These are phyloP conservation scores for Ascoidea tarda DNA, from an alignment of 805 yeast genomes.

Conservation along the genomic window DNA sequence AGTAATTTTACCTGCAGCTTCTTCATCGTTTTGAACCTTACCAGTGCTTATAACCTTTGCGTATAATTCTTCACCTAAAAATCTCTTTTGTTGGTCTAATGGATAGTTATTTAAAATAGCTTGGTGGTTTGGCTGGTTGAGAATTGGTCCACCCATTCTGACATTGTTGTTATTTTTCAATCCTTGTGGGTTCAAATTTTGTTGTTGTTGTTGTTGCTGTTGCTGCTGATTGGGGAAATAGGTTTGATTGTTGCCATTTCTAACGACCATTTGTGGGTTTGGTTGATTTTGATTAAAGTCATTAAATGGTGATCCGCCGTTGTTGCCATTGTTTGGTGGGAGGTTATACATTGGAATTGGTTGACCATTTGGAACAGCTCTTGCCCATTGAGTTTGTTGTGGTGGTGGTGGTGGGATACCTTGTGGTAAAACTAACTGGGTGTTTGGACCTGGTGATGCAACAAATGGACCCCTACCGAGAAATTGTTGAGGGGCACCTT, in stretches of 20 bases:
- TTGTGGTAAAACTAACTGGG: slow-evolving; percentile 58
- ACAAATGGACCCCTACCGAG: slow-evolving; percentile 37
- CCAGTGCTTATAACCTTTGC: slow-evolving; percentile 80
- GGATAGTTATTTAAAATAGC: slow-evolving; percentile 50
- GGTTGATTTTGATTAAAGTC: slow-evolving; percentile 27
- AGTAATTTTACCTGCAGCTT: slow-evolving; percentile 96
- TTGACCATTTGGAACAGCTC: slow-evolving; percentile 69
- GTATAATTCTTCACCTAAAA: slow-evolving; percentile 94
- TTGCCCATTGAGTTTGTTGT: slow-evolving; percentile 44
- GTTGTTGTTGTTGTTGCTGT: slow-evolving; percentile 12
- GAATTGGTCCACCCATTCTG: slow-evolving; percentile 15
- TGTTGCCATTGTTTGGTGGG: slow-evolving; percentile 65
- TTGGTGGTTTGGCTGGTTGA: slow-evolving; percentile 1
- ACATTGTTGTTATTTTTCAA: slow-evolving; percentile 14
- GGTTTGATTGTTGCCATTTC: slow-evolving; percentile 28
- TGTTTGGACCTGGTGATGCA: slow-evolving; percentile 73
- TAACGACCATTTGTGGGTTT: slow-evolving; percentile 9
- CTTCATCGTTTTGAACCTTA: slow-evolving; percentile 68
- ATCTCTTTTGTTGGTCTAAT: slow-evolving; percentile 91
- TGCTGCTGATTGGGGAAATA: slow-evolving; percentile 32
- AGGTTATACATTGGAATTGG: slow-evolving; percentile 74
- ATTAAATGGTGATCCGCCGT: slow-evolving; percentile 18
- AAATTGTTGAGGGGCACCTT: slow-evolving; percentile 43
- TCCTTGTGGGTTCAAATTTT: slow-evolving; percentile 21
- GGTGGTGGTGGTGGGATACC: slow-evolving; percentile 46